Conservation (phyloP, 176 grass and related monocot genomes). For the Sorghum bicolor region DNA sequence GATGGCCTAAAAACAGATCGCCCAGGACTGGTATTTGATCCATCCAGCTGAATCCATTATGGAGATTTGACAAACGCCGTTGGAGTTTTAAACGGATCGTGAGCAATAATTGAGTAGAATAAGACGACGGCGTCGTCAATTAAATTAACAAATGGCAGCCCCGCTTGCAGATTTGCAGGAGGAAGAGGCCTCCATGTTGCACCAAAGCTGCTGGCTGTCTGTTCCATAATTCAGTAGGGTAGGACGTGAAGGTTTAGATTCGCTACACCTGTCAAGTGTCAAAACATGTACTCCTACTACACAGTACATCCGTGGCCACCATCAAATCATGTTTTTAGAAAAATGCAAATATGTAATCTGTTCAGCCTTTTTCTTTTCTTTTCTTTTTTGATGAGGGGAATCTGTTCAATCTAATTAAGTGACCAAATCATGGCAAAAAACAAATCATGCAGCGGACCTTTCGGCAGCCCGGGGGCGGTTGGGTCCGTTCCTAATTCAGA, state of each 20-base stretch:
- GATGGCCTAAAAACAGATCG: too few relatives aligned
- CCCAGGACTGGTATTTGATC: too few relatives aligned
- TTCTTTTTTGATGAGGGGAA: too few relatives aligned
- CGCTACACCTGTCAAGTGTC: not conserved
- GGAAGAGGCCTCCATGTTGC: too few relatives aligned
- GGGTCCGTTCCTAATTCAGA: too few relatives aligned
- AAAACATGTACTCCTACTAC: not conserved
- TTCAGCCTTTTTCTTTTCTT: too few relatives aligned
- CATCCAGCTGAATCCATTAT: not conserved
- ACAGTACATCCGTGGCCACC: not conserved
- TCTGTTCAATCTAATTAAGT: not conserved
- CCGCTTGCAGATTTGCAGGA: not conserved
- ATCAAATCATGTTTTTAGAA: not conserved
- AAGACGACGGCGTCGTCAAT: not conserved
- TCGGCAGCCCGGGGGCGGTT: not conserved
- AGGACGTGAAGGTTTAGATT: not conserved
- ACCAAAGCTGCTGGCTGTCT: not conserved
- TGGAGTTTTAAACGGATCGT: not conserved
- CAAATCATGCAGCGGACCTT: not conserved
- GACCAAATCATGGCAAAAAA: not conserved
- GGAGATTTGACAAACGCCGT: not conserved
- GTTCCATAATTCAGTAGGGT: not conserved
- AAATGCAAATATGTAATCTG: not conserved
- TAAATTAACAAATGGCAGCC: not conserved
- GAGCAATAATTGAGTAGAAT: not conserved